A percentile compares a stretch with the other conserved stretches of the same genome.
Evolutionary conservation across 331 rosid genomes (phyloP).

Genomic region (Saraca asoca): DNA sequence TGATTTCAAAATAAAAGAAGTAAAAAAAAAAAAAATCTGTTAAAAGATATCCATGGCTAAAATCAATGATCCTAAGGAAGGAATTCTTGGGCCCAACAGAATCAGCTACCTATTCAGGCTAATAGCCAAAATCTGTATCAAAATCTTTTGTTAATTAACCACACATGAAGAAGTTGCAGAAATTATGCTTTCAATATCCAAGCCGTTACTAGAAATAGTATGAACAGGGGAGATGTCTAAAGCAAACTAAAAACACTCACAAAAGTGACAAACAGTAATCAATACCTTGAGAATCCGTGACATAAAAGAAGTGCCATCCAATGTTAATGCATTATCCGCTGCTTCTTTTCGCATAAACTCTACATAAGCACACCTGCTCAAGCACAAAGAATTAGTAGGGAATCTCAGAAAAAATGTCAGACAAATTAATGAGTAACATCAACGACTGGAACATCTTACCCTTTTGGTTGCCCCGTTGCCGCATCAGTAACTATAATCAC

Average conservation of each 20-base stretch:
- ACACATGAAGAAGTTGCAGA: no score
- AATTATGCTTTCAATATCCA: no score
- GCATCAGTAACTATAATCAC: slow-evolving; percentile 81
- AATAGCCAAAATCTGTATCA: no score
- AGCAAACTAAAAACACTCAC: slow-evolving; percentile 9
- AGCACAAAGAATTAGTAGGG: slow-evolving; percentile 27
- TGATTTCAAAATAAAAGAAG: no score
- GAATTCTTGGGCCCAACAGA: no score
- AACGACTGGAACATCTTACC: slow-evolving; percentile 49
- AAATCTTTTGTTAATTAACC: no score
- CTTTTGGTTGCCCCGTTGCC: slow-evolving; percentile 82
- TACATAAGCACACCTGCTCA: slow-evolving; percentile 87
- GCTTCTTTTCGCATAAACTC: slow-evolving; percentile 92
- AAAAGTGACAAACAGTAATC: slow-evolving; percentile 20
- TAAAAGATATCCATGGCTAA: no score
- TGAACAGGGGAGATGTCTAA: not conserved
- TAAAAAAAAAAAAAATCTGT: no score
- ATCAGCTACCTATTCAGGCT: no score
- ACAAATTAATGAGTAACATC: slow-evolving; percentile 26
- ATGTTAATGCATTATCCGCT: slow-evolving; percentile 83
- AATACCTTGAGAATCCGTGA: slow-evolving; percentile 94
- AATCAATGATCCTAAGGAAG: no score
- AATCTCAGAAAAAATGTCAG: slow-evolving; percentile 7
- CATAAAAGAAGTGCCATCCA: slow-evolving; percentile 92
- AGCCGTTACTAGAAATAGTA: no score